Evolutionary conservation across 1,139 yeast genomes (phyloP), one percentile per base, ranked within the genome.

Genomic region (Yueomyces sp.): DNA sequence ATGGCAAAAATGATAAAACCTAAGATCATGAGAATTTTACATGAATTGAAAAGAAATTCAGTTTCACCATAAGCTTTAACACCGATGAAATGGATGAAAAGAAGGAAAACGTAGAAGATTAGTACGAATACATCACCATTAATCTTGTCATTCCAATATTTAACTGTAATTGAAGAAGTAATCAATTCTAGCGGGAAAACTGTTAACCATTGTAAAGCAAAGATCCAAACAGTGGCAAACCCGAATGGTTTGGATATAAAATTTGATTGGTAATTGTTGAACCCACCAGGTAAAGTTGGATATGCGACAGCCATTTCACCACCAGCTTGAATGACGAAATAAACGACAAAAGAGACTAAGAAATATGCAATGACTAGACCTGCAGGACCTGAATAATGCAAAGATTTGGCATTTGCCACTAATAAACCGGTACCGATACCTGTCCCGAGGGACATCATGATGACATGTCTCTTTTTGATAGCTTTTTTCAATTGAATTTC

Each of bases 251-350:
- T 69, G 51, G 82, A 89, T 39, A 85, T 66, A 69, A 47, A 75
- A 66, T 38, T 83, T 3, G 83, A 67, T 36, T 81, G 72, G 60
- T 77, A 81, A 42, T 81, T 73, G 38, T 81, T 71, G 60, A 81
- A 83, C 3, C 85, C 82, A 51, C 94, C 94, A 44, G 84, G 72
- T 34, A 83, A 77, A 28, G 91, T 89, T 39, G 64, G 64, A 60
- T 78, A 81, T 5, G 81, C 72, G 36, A 81, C 81, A 41, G 91
- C 85, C 57, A 84, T 61, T 60, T 85, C 95, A 49, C 93, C 89
- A 41, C 84, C 74, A 11, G 91, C 78, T 57, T 81, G 85, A 56
- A 82, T 78, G 44, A 82, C 80, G 51, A 74, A 71, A 61, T 74
- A 81, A 50, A 82, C 76, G 71, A 79, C 69, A 12, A 80, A 67